Evolutionary conservation across 306 rosid species (phyloP).

Genomic region (Canavalia ensiformis): DNA sequence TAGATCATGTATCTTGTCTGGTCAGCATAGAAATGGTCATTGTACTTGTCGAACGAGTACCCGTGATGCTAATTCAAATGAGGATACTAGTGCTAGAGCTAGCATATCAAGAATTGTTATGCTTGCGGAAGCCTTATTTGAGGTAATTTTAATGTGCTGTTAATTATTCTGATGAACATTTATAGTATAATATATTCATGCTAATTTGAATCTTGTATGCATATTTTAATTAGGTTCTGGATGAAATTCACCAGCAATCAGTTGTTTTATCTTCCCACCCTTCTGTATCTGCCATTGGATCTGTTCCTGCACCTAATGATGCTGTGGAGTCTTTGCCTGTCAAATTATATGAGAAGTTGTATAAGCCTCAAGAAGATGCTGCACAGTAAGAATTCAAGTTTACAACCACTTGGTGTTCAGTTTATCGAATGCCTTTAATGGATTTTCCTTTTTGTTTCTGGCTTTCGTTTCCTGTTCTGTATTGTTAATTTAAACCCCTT

Average conservation of each 20-base stretch:
- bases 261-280: conserved; percentile 87
- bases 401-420: conserved; percentile 10
- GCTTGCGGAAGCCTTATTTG: conserved; percentile 93
- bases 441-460: neutral
- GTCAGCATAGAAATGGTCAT: conserved; percentile 80
- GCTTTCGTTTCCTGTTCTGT: neutral
- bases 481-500: neutral
- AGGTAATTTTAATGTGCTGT: conserved; percentile 59
- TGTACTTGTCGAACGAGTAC: conserved; percentile 71
- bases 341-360: conserved; percentile 72
- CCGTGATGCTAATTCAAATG: conserved; percentile 60
- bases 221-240: conserved; percentile 90
- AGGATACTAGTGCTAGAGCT: conserved; percentile 80
- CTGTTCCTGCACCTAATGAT: conserved; percentile 88
- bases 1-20: conserved; percentile 81
- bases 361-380: conserved; percentile 78
- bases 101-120: conserved; percentile 93
- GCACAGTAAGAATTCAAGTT: conserved; percentile 72
- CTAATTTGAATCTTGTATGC: conserved; percentile 49
- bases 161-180: conserved; percentile 32
- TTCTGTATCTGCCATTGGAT: conserved; percentile 86
- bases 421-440: neutral
- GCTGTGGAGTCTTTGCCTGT: conserved; percentile 90
- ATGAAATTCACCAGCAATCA: conserved; percentile 99
- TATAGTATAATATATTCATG: neutral